Conservation (phyloP, 371 early-diverging fungal genomes). For the Mucor irregularis region DNA sequence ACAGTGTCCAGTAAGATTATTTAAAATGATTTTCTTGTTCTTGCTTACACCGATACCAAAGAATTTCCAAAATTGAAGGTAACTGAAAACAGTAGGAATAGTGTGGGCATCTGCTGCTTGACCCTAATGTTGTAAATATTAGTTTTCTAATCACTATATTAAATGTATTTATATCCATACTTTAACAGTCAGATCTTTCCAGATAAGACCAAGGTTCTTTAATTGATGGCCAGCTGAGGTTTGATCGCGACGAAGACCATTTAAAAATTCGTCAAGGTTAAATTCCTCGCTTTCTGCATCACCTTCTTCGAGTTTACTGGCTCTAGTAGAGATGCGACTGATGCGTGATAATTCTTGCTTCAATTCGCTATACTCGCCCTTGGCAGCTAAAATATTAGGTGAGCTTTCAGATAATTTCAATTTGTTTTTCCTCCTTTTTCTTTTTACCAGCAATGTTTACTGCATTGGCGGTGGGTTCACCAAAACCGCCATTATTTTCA, state of each 20-base stretch:
- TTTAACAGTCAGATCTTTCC: slow-evolving; percentile 46
- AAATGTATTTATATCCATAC: slow-evolving; percentile 2
- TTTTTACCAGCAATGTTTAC: slow-evolving; percentile 16
- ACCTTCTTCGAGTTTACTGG: slow-evolving; percentile 29
- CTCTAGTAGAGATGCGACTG: slow-evolving; percentile 25
- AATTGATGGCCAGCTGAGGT: slow-evolving; percentile 33
- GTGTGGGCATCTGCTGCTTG: slow-evolving; percentile 34
- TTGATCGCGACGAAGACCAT: slow-evolving; percentile 23
- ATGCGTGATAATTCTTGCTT: slow-evolving; percentile 33
- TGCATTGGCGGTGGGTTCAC: slow-evolving; percentile 21
- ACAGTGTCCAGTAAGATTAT: slow-evolving; percentile 42
- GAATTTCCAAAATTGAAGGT: slow-evolving; percentile 24
- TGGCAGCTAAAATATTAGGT: slow-evolving; percentile 26
- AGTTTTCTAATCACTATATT: neutral
- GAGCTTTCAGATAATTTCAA: neutral
- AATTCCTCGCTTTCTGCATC: slow-evolving; percentile 27
- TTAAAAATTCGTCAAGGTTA: slow-evolving; percentile 32
- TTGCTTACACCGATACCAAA: slow-evolving; percentile 24
- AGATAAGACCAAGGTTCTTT: slow-evolving; percentile 44
- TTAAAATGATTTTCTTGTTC: slow-evolving; percentile 36
- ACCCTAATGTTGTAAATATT: slow-evolving; percentile 21
- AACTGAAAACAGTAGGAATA: slow-evolving; percentile 17
- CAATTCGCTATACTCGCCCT: slow-evolving; percentile 33
- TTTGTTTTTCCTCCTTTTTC: neutral
- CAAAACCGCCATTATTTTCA: slow-evolving; percentile 6